Percentiles rank a stretch among this genome's conserved stretches.
Evolutionary conservation across 495 filamentous ascomycete genomes (phyloP).

Genomic region (Penicillium simplicissimum): DNA sequence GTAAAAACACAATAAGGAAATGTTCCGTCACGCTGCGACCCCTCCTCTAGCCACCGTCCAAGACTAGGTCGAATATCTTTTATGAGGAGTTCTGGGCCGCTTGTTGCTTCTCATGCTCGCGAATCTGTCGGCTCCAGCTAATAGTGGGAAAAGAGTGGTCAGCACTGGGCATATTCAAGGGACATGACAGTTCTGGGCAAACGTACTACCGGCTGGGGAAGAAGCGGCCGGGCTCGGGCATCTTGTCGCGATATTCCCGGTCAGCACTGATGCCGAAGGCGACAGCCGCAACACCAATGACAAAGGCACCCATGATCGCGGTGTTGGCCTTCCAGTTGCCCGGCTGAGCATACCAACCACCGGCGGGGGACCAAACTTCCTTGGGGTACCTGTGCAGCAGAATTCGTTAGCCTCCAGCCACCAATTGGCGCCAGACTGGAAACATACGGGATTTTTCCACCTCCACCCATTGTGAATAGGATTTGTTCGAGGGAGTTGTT

Average conservation of each 20-base stretch:
- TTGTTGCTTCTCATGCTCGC: conserved; percentile 73
- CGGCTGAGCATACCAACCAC: conserved; percentile 95
- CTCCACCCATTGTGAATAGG: conserved; percentile 53
- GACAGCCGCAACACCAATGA: conserved; percentile 72
- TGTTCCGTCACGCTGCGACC: conserved; percentile 32
- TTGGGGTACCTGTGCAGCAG: conserved; percentile 77
- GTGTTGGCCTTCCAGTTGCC: conserved; percentile 95
- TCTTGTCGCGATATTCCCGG: conserved; percentile 72
- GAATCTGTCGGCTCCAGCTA: conserved; percentile 92
- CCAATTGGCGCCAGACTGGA: background rate
- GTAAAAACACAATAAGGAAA: conserved; percentile 40
- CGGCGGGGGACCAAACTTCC: conserved; percentile 97
- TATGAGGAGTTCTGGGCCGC: conserved; percentile 59
- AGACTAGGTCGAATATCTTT: conserved; percentile 14
- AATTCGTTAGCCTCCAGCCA: conserved; percentile 24
- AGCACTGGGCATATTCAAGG: conserved; percentile 17
- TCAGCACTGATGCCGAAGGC: conserved; percentile 83
- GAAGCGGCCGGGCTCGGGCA: conserved; percentile 86
- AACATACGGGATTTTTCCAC: conserved; percentile 86
- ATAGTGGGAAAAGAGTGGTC: conserved; percentile 13
- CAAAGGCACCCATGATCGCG: conserved; percentile 70
- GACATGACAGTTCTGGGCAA: conserved; percentile 10
- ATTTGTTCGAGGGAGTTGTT: conserved; percentile 31
- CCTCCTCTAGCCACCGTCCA: conserved; percentile 23
- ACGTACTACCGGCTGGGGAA: conserved; percentile 95